A percentile compares a stretch with the other conserved stretches of the same genome.
phyloP scores from a whole-genome alignment of 805 yeast genomes.

The Teunomyces atbi region DNA sequence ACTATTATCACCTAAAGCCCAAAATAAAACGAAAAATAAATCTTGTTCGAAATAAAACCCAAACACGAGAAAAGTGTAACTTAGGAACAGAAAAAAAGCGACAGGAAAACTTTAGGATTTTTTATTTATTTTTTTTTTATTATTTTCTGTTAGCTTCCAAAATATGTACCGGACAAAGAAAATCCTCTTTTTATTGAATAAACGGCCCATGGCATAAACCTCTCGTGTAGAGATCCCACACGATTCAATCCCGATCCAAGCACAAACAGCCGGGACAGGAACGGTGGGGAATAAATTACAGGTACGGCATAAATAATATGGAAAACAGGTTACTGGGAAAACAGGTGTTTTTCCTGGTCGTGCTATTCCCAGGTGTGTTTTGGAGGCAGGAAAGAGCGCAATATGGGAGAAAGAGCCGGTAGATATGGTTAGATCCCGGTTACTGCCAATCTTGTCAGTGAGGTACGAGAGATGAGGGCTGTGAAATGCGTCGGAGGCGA shows the following conservation, averaged over 20 bases:
- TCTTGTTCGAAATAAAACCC: constrained; percentile 1
- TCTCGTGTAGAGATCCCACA: not conserved
- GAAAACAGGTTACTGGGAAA: not conserved
- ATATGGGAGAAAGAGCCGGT: no score
- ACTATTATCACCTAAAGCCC: constrained; percentile 1
- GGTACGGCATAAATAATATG: not conserved
- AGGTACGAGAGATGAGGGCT: no score
- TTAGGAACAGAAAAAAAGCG: not conserved
- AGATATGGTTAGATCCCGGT: not conserved
- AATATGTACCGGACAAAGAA: no score
- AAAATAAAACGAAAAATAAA: constrained; percentile 2
- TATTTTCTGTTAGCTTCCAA: not conserved
- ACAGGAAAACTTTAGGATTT: not conserved
- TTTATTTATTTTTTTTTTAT: not conserved
- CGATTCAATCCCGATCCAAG: not conserved
- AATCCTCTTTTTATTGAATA: no score
- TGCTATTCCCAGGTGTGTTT: not conserved
- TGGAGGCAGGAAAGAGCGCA: no score
- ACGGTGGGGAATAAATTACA: not conserved
- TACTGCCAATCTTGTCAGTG: not conserved
- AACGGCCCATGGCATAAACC: no score
- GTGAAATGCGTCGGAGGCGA: no score
- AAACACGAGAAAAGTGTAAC: constrained; percentile 1
- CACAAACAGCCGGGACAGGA: not conserved
- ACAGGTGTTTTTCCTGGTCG: not conserved